Evolutionary conservation across 2,329 filamentous ascomycete genomes (phyloP).

Genomic region (Celoporthe dispersa): DNA sequence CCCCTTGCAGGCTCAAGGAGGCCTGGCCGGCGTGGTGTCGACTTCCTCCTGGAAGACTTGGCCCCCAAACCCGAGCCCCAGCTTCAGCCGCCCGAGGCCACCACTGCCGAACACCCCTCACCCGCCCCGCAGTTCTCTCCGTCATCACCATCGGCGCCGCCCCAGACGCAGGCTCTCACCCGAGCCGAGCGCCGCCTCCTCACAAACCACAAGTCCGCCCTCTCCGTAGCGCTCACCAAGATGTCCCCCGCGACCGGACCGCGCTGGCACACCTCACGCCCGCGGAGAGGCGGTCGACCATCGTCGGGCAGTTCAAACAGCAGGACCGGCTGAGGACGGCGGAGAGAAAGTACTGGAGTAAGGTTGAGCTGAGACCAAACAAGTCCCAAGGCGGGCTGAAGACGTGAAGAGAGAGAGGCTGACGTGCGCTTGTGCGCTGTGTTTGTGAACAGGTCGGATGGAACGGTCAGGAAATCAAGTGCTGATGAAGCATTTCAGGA

Average conservation of each 20-base stretch:
- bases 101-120: background rate
- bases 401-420: background rate
- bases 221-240: slow-evolving; percentile 8
- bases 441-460: slow-evolving; percentile 17
- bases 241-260: slow-evolving; percentile 36
- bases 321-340: slow-evolving; percentile 34
- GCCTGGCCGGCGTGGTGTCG: background rate
- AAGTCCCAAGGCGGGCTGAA: background rate
- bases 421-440: background rate
- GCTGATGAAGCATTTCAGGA: slow-evolving; percentile 32
- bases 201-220: background rate
- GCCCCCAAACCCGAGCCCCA: background rate
- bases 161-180: background rate
- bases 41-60: background rate
- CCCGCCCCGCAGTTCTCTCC: background rate
- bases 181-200: slow-evolving; percentile 18
- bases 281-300: slow-evolving; percentile 37
- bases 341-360: slow-evolving; percentile 31
- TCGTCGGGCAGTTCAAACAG: slow-evolving; percentile 38
- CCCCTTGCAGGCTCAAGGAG: slow-evolving; percentile 8
- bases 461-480: slow-evolving; percentile 33
- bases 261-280: slow-evolving; percentile 38
- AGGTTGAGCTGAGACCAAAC: slow-evolving; percentile 29
- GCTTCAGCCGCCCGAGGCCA: background rate
- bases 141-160: background rate